phyloP scores from a whole-genome alignment of 345 rosid genomes.

The Euphorbia tirucalli region DNA sequence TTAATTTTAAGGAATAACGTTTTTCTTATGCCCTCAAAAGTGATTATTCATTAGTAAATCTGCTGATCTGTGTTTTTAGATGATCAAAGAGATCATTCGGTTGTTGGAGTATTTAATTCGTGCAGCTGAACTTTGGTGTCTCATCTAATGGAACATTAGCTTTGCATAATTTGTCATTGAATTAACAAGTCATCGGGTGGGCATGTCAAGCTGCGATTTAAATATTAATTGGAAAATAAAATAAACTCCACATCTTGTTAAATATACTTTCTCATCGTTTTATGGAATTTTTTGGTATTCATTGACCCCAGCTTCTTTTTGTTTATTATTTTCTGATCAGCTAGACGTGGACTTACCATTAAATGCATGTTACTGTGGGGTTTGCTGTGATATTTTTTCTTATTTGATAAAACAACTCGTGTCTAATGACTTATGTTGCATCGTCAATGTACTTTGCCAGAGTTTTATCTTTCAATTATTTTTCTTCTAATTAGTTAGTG shows the following conservation, averaged over 20 bases:
- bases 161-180: neutral
- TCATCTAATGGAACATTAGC: neutral
- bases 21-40: neutral
- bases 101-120: neutral
- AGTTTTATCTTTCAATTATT: neutral
- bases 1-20: neutral
- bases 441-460: neutral
- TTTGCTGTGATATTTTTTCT: neutral
- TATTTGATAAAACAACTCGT: neutral
- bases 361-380: neutral
- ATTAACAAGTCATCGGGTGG: neutral
- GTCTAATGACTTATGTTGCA: neutral
- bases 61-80: neutral
- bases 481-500: neutral
- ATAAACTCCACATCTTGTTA: neutral
- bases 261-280: neutral
- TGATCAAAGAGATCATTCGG: neutral
- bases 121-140: neutral
- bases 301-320: neutral
- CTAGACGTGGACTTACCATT: neutral
- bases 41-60: neutral
- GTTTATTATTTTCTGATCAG: neutral
- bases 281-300: constrained; percentile 3
- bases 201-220: neutral
- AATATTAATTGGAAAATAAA: neutral